These are phyloP conservation scores for Volvariella surrecta DNA, from an alignment of 1,284 basidiomycete species.

Conservation along the genomic window DNA sequence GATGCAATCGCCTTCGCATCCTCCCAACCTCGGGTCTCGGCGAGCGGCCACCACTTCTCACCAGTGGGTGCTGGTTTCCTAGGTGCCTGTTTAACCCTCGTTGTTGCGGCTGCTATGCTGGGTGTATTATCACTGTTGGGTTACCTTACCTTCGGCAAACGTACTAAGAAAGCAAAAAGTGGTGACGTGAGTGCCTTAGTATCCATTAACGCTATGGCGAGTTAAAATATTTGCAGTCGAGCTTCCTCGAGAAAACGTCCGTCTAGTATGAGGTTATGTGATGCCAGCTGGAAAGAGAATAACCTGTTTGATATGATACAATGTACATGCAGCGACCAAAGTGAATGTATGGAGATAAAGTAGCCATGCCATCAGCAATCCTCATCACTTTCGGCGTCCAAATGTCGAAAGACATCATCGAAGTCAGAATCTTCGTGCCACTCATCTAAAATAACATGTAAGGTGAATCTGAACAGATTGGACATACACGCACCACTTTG, in stretches of 20 bases:
- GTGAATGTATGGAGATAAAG: too few species aligned
- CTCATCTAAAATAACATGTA: conserved; percentile 23
- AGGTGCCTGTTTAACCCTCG: conserved; percentile 51
- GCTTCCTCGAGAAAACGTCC: too few species aligned
- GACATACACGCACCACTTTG: conserved; percentile 27
- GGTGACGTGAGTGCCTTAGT: too few species aligned
- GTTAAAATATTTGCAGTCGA: too few species aligned
- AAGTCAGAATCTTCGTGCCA: conserved; percentile 38
- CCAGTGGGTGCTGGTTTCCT: conserved; percentile 55
- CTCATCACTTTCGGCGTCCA: background rate
- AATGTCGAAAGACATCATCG: conserved; percentile 19
- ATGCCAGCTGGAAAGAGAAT: too few species aligned
- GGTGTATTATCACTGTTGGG: conserved; percentile 37
- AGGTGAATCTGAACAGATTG: conserved; percentile 3
- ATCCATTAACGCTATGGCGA: too few species aligned
- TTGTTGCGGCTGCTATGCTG: conserved; percentile 31
- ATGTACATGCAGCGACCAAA: too few species aligned
- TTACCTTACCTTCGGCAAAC: conserved; percentile 28
- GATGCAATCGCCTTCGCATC: conserved; percentile 30
- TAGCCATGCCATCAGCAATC: too few species aligned
- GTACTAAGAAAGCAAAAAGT: background rate
- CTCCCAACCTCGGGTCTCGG: conserved; percentile 11
- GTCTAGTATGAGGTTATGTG: too few species aligned
- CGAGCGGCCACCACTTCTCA: conserved; percentile 33
- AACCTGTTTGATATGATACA: too few species aligned